Conservation (phyloP, 2,329 filamentous ascomycete species). For the Emergomyces orientalis region DNA sequence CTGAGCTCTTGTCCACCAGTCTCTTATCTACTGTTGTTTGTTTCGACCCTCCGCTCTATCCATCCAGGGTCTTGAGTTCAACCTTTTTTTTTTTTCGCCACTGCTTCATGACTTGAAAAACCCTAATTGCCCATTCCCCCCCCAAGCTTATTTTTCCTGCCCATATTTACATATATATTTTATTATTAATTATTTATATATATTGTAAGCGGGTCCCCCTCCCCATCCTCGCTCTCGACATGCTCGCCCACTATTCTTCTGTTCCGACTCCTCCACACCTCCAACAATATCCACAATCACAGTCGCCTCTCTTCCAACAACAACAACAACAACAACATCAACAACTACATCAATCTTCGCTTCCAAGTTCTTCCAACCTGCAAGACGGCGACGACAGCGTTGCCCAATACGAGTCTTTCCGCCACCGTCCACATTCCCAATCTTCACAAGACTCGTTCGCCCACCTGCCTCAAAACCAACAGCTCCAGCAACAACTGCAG, state of each 20-base stretch:
- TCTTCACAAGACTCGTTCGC: background rate
- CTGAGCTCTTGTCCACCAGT: background rate
- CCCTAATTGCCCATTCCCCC: background rate
- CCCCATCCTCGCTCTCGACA: background rate
- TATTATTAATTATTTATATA: background rate
- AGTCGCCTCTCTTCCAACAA: background rate
- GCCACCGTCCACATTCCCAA: background rate
- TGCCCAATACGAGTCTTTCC: background rate
- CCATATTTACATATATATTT: background rate
- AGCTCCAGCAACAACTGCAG: conserved; percentile 8
- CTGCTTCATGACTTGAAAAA: conserved; percentile 1
- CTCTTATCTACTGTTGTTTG: background rate
- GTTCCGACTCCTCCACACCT: background rate
- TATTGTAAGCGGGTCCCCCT: background rate
- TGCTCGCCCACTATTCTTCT: conserved; percentile 7
- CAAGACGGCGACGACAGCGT: background rate
- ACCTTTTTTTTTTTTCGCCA: background rate
- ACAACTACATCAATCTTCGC: background rate
- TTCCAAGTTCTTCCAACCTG: background rate
- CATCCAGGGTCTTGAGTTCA: background rate
- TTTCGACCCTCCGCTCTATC: background rate
- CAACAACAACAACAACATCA: background rate
- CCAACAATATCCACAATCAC: background rate
- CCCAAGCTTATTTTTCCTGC: background rate
- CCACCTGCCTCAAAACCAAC: background rate